Percentiles rank a stretch among this genome's conserved stretches.
Evolutionary conservation across 441 rosid genomes (phyloP).

Genomic region (Flueggea neowawraea): DNA sequence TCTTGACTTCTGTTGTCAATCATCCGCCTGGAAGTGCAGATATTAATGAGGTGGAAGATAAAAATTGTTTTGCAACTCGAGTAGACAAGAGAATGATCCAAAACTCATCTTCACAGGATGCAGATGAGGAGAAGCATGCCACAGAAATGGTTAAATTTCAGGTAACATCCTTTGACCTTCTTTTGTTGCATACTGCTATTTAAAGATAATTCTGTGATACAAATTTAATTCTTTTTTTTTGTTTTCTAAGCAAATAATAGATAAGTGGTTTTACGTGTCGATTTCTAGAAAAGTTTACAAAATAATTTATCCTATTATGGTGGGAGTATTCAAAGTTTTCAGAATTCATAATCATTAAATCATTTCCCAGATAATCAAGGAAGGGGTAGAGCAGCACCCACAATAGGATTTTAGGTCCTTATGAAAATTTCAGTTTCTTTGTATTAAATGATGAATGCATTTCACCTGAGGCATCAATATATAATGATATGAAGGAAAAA

Average conservation of each 20-base stretch:
- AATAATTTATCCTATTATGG: no score
- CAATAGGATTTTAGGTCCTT: no score
- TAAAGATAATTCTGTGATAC: background rate
- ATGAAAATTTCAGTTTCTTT: no score
- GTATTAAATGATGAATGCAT: background rate
- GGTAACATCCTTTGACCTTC: conserved; percentile 17
- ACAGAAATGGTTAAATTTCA: conserved; percentile 19
- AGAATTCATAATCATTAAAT: no score
- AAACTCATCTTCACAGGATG: conserved; percentile 18
- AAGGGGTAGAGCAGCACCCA: no score
- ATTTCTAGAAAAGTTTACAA: background rate
- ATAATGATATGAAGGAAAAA: no score
- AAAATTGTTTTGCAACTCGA: conserved; percentile 12
- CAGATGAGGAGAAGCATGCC: conserved; percentile 14
- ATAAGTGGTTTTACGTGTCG: background rate
- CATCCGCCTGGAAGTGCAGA: conserved; percentile 20
- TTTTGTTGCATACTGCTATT: conserved; percentile 1
- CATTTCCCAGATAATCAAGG: no score
- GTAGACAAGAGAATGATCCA: conserved; percentile 12
- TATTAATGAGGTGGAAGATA: conserved; percentile 14
- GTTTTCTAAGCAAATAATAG: background rate
- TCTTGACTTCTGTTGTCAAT: conserved; percentile 14
- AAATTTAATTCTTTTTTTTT: background rate
- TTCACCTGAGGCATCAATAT: no score
- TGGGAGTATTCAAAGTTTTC: no score